Evolutionary conservation across 2,329 filamentous ascomycete genomes (phyloP), one percentile per base, ranked within the genome.

Genomic region (Diaporthe vexans): DNA sequence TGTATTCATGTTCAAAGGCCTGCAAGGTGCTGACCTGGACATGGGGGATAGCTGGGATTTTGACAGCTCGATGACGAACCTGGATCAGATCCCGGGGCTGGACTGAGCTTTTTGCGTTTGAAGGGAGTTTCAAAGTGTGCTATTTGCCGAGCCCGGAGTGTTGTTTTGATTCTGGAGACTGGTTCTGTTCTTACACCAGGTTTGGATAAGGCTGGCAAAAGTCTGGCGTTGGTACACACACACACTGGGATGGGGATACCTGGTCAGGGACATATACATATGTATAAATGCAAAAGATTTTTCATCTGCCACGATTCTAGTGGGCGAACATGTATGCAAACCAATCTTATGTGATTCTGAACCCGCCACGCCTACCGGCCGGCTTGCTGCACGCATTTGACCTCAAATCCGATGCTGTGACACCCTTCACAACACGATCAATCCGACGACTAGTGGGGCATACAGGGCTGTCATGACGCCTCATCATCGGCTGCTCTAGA

Each of bases 381-480:
- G 13, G 10, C 21, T 52, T 9, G 46, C 33, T 52, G 33, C n/a
- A 52, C 2, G 35, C 11, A 17, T 3, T 4, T 19, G 19, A 9
- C 8, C 21, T 21, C 13, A 33, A 5, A 2, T 24, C n/a, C 13
- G 1, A 54, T 21, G 33, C 46, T 35, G 19, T 43, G 29, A 43
- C 7, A 40, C 8, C 21, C 35, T 35, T 15, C 33, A 3, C 33
- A 6, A 19, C 24, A 46, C 24, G 6, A 35, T 13, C 40, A 51
- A 40, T 43, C 21, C 43, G 35, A 8, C 26, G 1, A 71, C 51
- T n/a, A 56, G 9, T 33, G 33, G 70, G 71, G 33, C 33, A n/a
- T 3, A 92, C 43, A n/a, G 13, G 92, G 77, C 79, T 91, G 79
- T 72, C 91, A 84, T 68, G 75, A 43, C 54, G 51, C 48, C 40